These are phyloP conservation scores for Apophysomyces variabilis DNA, from an alignment of 371 early-diverging fungal species.

Conservation along the genomic window DNA sequence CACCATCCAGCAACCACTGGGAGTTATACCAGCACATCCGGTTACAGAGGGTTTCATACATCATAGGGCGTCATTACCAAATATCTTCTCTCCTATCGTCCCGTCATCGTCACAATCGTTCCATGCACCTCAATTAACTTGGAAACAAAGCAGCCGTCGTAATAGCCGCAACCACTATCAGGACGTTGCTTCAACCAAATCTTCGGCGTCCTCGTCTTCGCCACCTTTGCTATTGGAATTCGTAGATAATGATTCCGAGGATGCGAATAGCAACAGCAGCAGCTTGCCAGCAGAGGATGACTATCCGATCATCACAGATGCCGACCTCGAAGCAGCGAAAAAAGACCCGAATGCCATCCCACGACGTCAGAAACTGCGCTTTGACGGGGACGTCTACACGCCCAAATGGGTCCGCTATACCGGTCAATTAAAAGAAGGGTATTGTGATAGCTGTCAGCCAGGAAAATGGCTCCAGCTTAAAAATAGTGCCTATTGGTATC, in stretches of 20 bases:
- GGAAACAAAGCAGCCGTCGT: constrained; percentile 5
- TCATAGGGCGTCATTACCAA: constrained; percentile 5
- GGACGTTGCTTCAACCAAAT: neutral
- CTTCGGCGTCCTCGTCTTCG: neutral
- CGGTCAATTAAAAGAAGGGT: constrained; percentile 85
- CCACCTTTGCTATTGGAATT: constrained; percentile 1
- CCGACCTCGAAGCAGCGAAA: constrained; percentile 38
- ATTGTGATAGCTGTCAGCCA: constrained; percentile 83
- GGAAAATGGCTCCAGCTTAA: constrained; percentile 93
- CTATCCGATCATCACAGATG: constrained; percentile 37
- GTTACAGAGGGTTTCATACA: neutral
- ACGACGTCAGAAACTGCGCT: constrained; percentile 71
- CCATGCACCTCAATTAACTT: constrained; percentile 4
- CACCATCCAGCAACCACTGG: neutral
- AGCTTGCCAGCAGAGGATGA: constrained; percentile 12
- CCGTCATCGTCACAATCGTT: neutral
- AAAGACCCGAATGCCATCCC: constrained; percentile 40
- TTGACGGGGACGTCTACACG: constrained; percentile 84
- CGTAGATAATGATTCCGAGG: neutral
- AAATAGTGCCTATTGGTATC: constrained; percentile 92
- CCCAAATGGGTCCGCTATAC: constrained; percentile 87
- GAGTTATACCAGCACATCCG: neutral
- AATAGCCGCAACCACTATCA: neutral
- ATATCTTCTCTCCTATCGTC: neutral
- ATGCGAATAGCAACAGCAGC: neutral